Evolutionary conservation across 148 eudicot species (phyloP).

Genomic region (Mesembryanthemum crystallinum): DNA sequence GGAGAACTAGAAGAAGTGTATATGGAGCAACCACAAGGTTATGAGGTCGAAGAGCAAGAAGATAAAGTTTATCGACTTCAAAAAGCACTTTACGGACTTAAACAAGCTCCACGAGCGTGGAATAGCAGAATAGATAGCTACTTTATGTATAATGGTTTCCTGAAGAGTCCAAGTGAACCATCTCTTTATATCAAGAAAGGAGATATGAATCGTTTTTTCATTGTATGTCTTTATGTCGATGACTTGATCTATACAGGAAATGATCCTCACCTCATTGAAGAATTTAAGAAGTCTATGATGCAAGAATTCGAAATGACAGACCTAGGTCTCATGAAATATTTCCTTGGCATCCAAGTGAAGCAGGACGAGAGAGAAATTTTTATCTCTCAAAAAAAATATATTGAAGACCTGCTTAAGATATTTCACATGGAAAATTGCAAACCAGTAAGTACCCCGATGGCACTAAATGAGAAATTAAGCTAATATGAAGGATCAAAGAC

Average conservation of each 20-base stretch:
- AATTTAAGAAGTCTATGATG: conserved; percentile 2
- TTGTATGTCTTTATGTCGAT: not conserved
- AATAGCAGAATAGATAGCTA: conserved; percentile 8
- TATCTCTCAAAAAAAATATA: not conserved
- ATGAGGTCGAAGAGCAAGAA: not conserved
- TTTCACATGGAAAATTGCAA: conserved; percentile 3
- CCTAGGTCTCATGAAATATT: too few species aligned
- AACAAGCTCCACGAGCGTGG: conserved; percentile 26
- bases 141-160: not conserved
- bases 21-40: too few species aligned
- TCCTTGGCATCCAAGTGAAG: conserved; percentile 2
- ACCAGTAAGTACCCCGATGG: not conserved
- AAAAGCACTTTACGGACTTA: conserved; percentile 17
- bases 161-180: conserved; percentile 4
- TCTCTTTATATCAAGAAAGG: not conserved
- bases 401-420: not conserved
- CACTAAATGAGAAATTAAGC: not conserved
- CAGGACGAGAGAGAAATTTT: not conserved
- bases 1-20: too few species aligned
- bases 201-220: not conserved
- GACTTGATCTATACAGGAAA: not conserved
- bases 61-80: not conserved
- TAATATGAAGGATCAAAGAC: not conserved
- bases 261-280: not conserved
- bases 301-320: too few species aligned